A percentile compares a stretch with the other conserved stretches of the same genome.
These are phyloP conservation scores for Brassica rapa DNA, from an alignment of 345 rosid species.

Conservation along the genomic window DNA sequence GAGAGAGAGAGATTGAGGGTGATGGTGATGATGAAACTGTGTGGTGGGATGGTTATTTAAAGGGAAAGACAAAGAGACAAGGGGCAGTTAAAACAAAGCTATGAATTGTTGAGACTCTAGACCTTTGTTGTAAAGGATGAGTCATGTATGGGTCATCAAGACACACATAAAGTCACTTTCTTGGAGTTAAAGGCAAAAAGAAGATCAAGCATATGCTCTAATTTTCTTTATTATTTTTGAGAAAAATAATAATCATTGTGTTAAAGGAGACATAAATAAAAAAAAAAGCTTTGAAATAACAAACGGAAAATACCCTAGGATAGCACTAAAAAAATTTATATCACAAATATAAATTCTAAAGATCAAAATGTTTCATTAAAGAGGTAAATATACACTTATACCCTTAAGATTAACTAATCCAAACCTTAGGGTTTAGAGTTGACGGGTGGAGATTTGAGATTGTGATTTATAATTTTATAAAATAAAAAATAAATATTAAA, in stretches of 20 bases:
- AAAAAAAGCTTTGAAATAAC: no score
- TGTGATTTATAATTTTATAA: no score
- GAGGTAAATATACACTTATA: no score
- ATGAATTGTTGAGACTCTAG: conserved; percentile 22
- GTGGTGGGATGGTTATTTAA: conserved; percentile 35
- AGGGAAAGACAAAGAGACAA: conserved; percentile 36
- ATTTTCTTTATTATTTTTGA: conserved; percentile 16
- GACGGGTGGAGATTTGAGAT: no score
- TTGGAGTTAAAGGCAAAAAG: conserved; percentile 13
- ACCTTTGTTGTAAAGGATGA: conserved; percentile 21
- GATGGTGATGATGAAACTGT: conserved; percentile 26
- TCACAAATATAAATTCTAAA: no score
- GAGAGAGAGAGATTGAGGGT: conserved; percentile 14
- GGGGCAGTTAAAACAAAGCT: conserved; percentile 33
- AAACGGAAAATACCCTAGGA: no score
- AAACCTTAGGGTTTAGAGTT: no score
- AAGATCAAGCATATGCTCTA: conserved; percentile 28
- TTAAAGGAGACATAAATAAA: conserved; percentile 6
- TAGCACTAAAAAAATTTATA: no score
- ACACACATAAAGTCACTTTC: conserved; percentile 37
- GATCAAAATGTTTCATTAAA: no score
- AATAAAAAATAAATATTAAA: no score
- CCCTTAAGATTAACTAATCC: no score
- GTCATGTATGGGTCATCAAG: conserved; percentile 40
- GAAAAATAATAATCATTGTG: neutral